phyloP scores from a whole-genome alignment of 2,329 filamentous ascomycete genomes.

The Talaromyces pinophilus region DNA sequence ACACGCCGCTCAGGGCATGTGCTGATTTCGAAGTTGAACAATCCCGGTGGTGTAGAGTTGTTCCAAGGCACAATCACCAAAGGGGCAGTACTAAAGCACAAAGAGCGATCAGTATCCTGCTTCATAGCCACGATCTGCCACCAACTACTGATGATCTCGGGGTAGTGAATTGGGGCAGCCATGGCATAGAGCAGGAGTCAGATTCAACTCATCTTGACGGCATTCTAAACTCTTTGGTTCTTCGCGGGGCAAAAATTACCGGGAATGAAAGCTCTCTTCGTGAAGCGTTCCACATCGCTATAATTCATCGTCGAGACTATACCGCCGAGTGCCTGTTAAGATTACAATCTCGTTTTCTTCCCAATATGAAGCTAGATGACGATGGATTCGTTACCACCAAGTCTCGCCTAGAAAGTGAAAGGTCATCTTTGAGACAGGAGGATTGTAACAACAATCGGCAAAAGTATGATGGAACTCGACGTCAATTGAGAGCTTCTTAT shows the following conservation, averaged over 20 bases:
- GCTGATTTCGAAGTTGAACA: constrained; percentile 19
- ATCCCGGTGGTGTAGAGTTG: neutral
- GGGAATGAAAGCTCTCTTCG: constrained; percentile 4
- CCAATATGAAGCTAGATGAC: neutral
- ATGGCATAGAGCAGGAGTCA: neutral
- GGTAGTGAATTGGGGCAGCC: neutral
- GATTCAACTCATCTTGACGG: constrained; percentile 9
- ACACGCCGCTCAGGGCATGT: constrained; percentile 17
- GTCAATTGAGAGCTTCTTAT: neutral
- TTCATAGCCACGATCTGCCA: neutral
- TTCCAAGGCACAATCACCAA: neutral
- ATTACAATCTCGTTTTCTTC: constrained; percentile 8
- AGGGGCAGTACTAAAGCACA: neutral
- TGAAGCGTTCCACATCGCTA: constrained; percentile 5
- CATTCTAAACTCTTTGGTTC: constrained; percentile 13
- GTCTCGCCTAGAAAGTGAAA: constrained; percentile 12
- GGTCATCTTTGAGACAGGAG: constrained; percentile 7
- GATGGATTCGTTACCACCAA: neutral
- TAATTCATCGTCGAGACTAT: constrained; percentile 14
- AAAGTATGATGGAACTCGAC: neutral
- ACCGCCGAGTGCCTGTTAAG: constrained; percentile 5
- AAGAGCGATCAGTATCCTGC: neutral
- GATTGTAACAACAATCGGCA: neutral
- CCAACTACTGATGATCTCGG: neutral
- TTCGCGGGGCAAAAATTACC: neutral